phyloP scores from a whole-genome alignment of 2,329 filamentous ascomycete species.

The Coleophoma cylindrospora region DNA sequence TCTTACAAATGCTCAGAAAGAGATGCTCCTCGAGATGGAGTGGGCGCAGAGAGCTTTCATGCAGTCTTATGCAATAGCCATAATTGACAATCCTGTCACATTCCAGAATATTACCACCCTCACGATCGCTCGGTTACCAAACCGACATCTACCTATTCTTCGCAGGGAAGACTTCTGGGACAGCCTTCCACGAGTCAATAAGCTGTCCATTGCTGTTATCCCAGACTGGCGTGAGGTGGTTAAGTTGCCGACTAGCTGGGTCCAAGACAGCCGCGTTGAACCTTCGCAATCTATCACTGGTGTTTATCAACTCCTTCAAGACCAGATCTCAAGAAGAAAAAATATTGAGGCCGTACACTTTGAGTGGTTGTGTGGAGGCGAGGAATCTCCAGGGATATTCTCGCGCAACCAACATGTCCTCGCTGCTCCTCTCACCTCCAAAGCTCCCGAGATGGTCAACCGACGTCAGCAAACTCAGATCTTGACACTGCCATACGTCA shows the following conservation, averaged over 20 bases:
- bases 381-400: constrained; percentile 56
- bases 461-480: constrained; percentile 22
- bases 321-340: constrained; percentile 39
- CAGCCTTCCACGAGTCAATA: constrained; percentile 46
- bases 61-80: constrained; percentile 59
- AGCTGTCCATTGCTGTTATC: constrained; percentile 54
- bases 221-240: constrained; percentile 61
- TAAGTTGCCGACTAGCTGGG: constrained; percentile 44
- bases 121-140: constrained; percentile 60
- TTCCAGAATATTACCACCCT: constrained; percentile 53
- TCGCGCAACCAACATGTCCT: constrained; percentile 59
- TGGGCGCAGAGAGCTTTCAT: constrained; percentile 67
- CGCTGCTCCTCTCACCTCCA: constrained; percentile 47
- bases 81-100: constrained; percentile 52
- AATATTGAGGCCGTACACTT: constrained; percentile 56
- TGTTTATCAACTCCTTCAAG: constrained; percentile 47
- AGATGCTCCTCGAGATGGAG: constrained; percentile 63
- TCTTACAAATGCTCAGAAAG: constrained; percentile 58
- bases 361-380: constrained; percentile 64
- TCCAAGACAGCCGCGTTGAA: constrained; percentile 41
- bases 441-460: constrained; percentile 27
- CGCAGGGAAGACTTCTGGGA: constrained; percentile 57
- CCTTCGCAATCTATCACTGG: constrained; percentile 45
- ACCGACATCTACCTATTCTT: constrained; percentile 51
- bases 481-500: constrained; percentile 49